A percentile compares a stretch with the other conserved stretches of the same genome.
These are phyloP conservation scores for Stylosanthes scabra DNA, from an alignment of 331 rosid genomes.

Conservation along the genomic window DNA sequence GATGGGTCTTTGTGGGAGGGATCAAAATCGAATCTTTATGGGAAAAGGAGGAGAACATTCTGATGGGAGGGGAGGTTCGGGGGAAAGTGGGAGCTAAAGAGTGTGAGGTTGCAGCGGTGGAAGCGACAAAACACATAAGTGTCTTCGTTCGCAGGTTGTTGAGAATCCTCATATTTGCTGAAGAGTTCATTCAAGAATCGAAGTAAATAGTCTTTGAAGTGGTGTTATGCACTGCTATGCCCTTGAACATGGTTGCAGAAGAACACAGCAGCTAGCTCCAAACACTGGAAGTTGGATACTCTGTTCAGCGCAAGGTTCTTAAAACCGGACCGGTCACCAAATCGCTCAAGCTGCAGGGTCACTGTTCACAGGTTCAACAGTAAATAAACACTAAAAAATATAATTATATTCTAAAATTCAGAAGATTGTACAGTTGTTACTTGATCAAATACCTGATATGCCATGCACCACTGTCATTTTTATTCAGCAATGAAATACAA, in stretches of 20 bases:
- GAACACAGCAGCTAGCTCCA: neutral
- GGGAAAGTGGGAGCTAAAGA: slow-evolving; percentile 26
- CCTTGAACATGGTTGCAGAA: neutral
- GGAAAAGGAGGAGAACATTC: slow-evolving; percentile 11
- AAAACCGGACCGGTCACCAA: too few relatives aligned
- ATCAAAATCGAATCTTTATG: slow-evolving; percentile 32
- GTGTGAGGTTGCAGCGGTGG: slow-evolving; percentile 28
- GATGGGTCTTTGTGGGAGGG: slow-evolving; percentile 50
- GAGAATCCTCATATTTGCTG: slow-evolving; percentile 38
- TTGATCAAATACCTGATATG: slow-evolving; percentile 63
- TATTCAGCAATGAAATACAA: slow-evolving; percentile 26
- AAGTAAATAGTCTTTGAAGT: neutral
- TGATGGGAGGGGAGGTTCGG: slow-evolving; percentile 30
- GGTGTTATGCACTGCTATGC: neutral
- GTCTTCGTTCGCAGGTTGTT: slow-evolving; percentile 45
- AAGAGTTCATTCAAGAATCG: neutral
- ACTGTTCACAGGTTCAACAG: too few relatives aligned
- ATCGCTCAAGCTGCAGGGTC: too few relatives aligned
- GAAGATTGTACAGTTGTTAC: too few relatives aligned
- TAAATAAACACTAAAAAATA: too few relatives aligned
- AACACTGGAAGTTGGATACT: neutral
- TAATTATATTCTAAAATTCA: too few relatives aligned
- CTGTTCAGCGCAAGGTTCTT: neutral
- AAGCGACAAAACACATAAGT: slow-evolving; percentile 36
- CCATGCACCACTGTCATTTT: slow-evolving; percentile 29